Evolutionary conservation across 257 asterid genomes (phyloP).

Genomic region (Knoxia roxburghii): DNA sequence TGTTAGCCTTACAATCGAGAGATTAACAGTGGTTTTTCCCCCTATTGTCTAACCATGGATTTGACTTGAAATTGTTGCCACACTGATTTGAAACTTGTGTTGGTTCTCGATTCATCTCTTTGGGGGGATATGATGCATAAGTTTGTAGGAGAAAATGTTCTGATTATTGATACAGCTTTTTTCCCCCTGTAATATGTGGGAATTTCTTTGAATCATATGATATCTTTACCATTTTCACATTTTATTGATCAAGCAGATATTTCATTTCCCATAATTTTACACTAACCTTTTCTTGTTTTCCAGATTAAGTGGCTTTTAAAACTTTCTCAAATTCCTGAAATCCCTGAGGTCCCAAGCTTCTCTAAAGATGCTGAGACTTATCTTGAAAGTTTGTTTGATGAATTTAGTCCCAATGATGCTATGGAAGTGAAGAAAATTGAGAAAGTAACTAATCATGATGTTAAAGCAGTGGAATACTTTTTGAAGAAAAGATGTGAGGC

Average conservation of each 20-base stretch:
- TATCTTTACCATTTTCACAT: neutral
- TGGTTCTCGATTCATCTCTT: neutral
- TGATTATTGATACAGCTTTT: neutral
- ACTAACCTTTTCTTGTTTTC: neutral
- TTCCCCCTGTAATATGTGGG: neutral
- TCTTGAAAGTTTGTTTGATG: slow-evolving; percentile 50
- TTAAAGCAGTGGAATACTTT: slow-evolving; percentile 55
- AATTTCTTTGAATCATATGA: neutral
- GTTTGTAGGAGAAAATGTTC: neutral
- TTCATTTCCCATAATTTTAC: neutral
- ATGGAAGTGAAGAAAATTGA: slow-evolving; percentile 43
- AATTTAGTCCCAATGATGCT: slow-evolving; percentile 43
- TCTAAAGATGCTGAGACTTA: slow-evolving; percentile 54
- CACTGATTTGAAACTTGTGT: neutral
- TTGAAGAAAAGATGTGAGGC: slow-evolving; percentile 51
- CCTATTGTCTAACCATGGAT: neutral
- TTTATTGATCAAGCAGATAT: too few species aligned
- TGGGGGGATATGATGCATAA: neutral
- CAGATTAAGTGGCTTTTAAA: slow-evolving; percentile 83
- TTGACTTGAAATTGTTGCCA: neutral
- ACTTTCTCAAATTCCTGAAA: slow-evolving; percentile 62
- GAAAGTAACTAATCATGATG: slow-evolving; percentile 50
- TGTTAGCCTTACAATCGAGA: neutral
- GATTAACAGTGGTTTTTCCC: neutral
- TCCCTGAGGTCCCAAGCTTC: slow-evolving; percentile 71